Base-by-base conservation (phyloP, 257 asterid species). In the Solanum okadae region DNA sequence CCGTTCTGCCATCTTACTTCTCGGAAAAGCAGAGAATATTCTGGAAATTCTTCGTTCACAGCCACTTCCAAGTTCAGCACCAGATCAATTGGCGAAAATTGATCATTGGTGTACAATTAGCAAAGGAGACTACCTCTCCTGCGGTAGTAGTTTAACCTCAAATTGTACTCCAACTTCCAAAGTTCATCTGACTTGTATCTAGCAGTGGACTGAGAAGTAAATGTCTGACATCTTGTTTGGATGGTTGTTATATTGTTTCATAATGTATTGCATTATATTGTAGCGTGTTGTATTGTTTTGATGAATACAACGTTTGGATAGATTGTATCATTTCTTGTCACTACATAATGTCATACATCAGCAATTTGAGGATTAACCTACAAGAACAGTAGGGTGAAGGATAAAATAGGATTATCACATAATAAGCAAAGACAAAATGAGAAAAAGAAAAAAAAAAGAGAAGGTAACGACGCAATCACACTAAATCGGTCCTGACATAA, bases 1-100 rank as follows among this genome's bases (percentile, higher is more conserved):
- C 37, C 94, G 92, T 22, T 20, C 37, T 46, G 93, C 95, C 33
- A 90, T 93, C 79, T 87, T 90, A 86, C 95, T 94, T 87, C 92
- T 95, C 4, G 98, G 98, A 3, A 90, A 92, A 92, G 87, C 95
- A 31, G 94, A 92, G 59, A 92, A 89, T 91, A 91, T 95, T 22
- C 83, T 95, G 91, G 95, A 92, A 84, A 90, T 94, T 83, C 96
- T 95, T 34, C 91, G 92, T 86, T 84, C 90, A 88, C 90, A 88
- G 59, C 44, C 87, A 72, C 92, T 89, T 68, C 95, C 93, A 14
- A 91, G 92, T 88, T 89, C 93, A 82, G 88, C 75, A 72, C 93
- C 92, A 75, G 90, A 90, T 37, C 88, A 90, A 87, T 49, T 87
- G 79, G 92, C 91, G 61, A 89, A 91, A 90, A 94, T 94, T 44